Percentiles rank a stretch among this genome's conserved stretches.
phyloP scores from a whole-genome alignment of 768 basidiomycete genomes.

The Mycena filopes region DNA sequence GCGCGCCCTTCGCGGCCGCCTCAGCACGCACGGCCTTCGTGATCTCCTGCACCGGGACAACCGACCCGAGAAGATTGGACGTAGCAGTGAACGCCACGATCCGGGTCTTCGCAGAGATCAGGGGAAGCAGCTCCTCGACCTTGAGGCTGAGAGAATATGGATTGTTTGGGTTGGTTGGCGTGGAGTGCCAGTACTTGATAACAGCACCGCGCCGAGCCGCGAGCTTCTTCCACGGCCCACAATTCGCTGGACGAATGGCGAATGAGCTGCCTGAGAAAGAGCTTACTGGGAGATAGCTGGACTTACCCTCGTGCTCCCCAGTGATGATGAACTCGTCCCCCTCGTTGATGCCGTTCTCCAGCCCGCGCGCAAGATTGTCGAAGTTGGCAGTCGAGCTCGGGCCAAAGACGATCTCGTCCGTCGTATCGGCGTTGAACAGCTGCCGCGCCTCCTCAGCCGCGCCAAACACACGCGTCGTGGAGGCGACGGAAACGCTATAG shows the following conservation, averaged over 20 bases:
- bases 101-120: slow-evolving; percentile 73
- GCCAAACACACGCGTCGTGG: slow-evolving; percentile 59
- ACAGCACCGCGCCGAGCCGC: slow-evolving; percentile 65
- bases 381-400: slow-evolving; percentile 74
- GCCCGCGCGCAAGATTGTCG: slow-evolving; percentile 73
- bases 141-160: slow-evolving; percentile 72
- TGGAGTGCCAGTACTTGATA: slow-evolving; percentile 69
- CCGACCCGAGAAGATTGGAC: slow-evolving; percentile 79
- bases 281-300: background rate
- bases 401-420: slow-evolving; percentile 74
- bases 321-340: slow-evolving; percentile 85
- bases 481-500: slow-evolving; percentile 66
- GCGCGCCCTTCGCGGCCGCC: slow-evolving; percentile 62
- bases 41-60: slow-evolving; percentile 69
- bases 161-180: slow-evolving; percentile 61
- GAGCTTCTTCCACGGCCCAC: slow-evolving; percentile 80
- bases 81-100: slow-evolving; percentile 79
- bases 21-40: slow-evolving; percentile 60
- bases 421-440: slow-evolving; percentile 72
- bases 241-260: slow-evolving; percentile 62
- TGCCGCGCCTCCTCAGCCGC: slow-evolving; percentile 63
- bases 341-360: slow-evolving; percentile 62
- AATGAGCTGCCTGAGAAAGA: background rate
- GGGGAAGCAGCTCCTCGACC: slow-evolving; percentile 65
- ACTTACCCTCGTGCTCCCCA: slow-evolving; percentile 80